phyloP scores from a whole-genome alignment of 768 basidiomycete genomes.

The Thelephora ganbajun region DNA sequence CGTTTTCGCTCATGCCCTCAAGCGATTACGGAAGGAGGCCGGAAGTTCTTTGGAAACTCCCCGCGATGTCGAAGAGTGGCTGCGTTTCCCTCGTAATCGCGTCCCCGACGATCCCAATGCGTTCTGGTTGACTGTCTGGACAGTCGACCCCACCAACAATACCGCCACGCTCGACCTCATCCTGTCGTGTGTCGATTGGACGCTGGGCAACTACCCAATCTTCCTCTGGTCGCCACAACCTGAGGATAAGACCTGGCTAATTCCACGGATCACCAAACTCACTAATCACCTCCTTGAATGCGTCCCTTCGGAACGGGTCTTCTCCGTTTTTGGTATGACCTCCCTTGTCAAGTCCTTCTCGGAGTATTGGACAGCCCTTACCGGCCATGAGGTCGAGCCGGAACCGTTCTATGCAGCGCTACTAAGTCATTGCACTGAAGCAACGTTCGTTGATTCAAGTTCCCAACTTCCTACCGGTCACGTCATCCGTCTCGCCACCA shows the following conservation, averaged over 20 bases:
- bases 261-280: conserved; percentile 22
- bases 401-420: conserved; percentile 38
- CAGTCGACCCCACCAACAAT: conserved; percentile 15
- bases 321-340: conserved; percentile 35
- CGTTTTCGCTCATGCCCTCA: conserved; percentile 36
- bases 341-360: conserved; percentile 28
- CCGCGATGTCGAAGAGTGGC: conserved; percentile 17
- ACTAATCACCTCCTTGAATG: conserved; percentile 22
- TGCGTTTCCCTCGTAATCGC: conserved; percentile 6
- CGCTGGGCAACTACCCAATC: conserved; percentile 33
- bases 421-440: conserved; percentile 28
- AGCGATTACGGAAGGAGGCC: conserved; percentile 23
- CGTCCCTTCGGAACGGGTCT: conserved; percentile 30
- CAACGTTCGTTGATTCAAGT: conserved; percentile 20
- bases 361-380: conserved; percentile 27
- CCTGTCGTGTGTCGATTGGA: conserved; percentile 31
- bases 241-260: conserved; percentile 18
- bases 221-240: conserved; percentile 33
- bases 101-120: conserved; percentile 12
- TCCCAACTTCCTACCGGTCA: conserved; percentile 19
- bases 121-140: conserved; percentile 40
- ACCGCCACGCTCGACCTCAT: conserved; percentile 25
- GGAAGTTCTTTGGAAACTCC: conserved; percentile 22
- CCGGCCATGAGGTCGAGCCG: conserved; percentile 22
- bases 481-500: conserved; percentile 23